Evolutionary conservation across 192 early-diverging fungal genomes (phyloP), one percentile per base, ranked within the genome.

Genomic region (Coemansia sp.): DNA sequence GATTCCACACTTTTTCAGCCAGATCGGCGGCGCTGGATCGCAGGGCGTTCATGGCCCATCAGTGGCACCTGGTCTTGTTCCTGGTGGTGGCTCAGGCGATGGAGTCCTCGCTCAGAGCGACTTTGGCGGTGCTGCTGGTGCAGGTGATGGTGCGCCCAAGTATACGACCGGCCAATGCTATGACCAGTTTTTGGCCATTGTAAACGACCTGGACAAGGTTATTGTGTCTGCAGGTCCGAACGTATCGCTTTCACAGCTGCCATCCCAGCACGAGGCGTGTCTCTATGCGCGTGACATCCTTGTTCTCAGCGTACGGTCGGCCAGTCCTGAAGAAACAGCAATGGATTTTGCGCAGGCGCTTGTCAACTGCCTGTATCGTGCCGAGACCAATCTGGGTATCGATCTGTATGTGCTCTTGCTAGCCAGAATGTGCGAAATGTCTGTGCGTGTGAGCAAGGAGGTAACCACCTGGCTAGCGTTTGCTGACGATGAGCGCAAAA

Each of bases 401-500:
- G 93, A 95, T 46, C 74, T 89, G 15, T 98, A 93, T 66, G 87
- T 92, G 6, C 69, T 86, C 18, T 64, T 98, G 3, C 78, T 99
- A 55, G 89, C 89, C 55, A 82, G 86, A 10, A 76, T 99, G 27
- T 95, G 93, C 59, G 92, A 94, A 44, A 67, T 86, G 45, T 95
- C 97, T 0, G 81, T 81, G 46, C 85, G 85, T 30, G 87, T 92
- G 9, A 83, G 81, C 14, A 87, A 88, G 53, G 93, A 98, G 66
- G 89, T 98, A 23, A 89, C 84, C 11, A 84, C 84, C 30, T 99
- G 97, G 97, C 70, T 99, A 17, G 81, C 94, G 21, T 95, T 92
- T 76, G 86, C 90, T 3, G 92, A 95, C 54, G 97, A 99, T 62
- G 96, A 96, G 71, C 91, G 94, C 62, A 94, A 96, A 68, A 90